Base-by-base conservation (phyloP, 257 asterid genomes). In the Fraxinus excelsior region DNA sequence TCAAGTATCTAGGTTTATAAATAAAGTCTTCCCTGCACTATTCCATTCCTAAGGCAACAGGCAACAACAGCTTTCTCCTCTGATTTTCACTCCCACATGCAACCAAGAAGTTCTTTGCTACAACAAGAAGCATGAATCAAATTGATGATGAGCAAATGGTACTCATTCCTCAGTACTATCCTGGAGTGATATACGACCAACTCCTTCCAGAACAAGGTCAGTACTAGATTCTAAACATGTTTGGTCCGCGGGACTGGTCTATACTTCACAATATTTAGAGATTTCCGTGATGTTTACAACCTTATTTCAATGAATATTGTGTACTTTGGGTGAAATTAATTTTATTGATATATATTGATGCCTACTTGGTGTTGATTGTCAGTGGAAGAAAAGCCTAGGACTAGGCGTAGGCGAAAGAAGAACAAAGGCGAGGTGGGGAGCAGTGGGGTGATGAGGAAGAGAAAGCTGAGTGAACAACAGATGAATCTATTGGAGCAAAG, bases 381-480 rank as follows among this genome's bases (percentile, higher is more conserved):
- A 23, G 67, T 25, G 32, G 67, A 60, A 21, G 35, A 49, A 19
- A 53, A 21, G 49, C 34, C 46, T 11, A 40, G 46, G 46, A 51
- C 32, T 26, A 37, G 74, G 67, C 60, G 76, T 7, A 56, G 32
- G 37, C 26, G 77, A 31, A 73, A 66, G 68, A 64, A 78, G 86
- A 81, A 70, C 51, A 86, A 82, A 68, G 82, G 82, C 4, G 84
- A 76, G 0, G 87, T 75, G n/a, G 85, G 74, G 0, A 80, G 81
- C 1, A 72, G 82, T 0, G 84, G 56, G 74, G n/a, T 73, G 80
- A 53, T 85, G 80, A 84, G 89, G 91, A 94, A 94, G 80, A 88
- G 98, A 81, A 94, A 94, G 88, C 80, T 94, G 74, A 94, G 91
- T 19, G 87, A 94, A 0, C 94, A 91, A 76, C 99, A 94, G 49